phyloP scores from a whole-genome alignment of 176 grass and related monocot species.

The Zea mays region DNA sequence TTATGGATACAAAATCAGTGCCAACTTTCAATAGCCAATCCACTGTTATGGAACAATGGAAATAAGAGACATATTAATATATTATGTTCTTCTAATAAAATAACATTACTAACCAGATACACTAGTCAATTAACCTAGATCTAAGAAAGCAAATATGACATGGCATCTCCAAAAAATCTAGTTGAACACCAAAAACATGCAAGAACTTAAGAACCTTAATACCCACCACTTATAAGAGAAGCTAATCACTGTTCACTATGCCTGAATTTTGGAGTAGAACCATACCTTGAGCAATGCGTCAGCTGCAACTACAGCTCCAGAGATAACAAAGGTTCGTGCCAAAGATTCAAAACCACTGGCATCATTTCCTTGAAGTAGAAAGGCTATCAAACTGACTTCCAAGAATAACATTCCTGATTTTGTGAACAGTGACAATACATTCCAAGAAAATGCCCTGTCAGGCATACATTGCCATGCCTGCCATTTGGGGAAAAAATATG shows the following conservation, averaged over 20 bases:
- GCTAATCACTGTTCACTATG: neutral
- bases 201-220: conserved; percentile 14
- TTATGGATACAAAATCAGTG: conserved; percentile 1
- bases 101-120: neutral
- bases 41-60: neutral
- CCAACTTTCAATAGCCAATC: neutral
- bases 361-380: conserved; percentile 99
- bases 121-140: conserved; percentile 5
- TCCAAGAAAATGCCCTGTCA: conserved; percentile 79
- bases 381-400: conserved; percentile 90
- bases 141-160: neutral
- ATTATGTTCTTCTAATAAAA: conserved; percentile 7
- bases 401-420: conserved; percentile 88
- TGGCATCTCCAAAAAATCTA: neutral
- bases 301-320: conserved; percentile 82
- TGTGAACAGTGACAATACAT: conserved; percentile 80
- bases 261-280: conserved; percentile 15
- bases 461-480: conserved; percentile 87
- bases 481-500: conserved; percentile 23
- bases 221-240: neutral
- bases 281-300: conserved; percentile 92
- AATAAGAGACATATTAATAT: neutral
- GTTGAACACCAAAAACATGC: neutral
- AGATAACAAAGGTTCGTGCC: conserved; percentile 80
- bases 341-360: conserved; percentile 79